Evolutionary conservation across 2,329 filamentous ascomycete species (phyloP).

Genomic region (Huntiella savannae): DNA sequence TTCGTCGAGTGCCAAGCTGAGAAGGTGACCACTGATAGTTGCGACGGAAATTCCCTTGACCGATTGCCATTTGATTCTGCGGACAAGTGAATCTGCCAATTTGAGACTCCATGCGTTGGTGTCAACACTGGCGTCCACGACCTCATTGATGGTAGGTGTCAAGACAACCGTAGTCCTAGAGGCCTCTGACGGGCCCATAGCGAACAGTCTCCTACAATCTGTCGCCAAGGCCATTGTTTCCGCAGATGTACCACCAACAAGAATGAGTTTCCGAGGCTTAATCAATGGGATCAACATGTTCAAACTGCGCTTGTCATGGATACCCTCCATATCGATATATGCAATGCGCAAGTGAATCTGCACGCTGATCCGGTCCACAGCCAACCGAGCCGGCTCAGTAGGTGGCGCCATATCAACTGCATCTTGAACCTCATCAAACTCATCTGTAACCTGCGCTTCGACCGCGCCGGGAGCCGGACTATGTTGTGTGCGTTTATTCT

Average conservation of each 20-base stretch:
- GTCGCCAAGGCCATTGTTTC: conserved; percentile 64
- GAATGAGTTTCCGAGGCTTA: conserved; percentile 78
- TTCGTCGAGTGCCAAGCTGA: conserved; percentile 19
- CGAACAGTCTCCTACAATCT: conserved; percentile 55
- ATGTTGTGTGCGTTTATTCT: conserved; percentile 42
- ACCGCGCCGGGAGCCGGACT: conserved; percentile 20
- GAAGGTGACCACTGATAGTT: conserved; percentile 61
- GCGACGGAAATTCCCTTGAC: conserved; percentile 80
- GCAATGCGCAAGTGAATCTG: conserved; percentile 57
- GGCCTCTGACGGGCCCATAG: conserved; percentile 24
- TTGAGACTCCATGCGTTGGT: conserved; percentile 96
- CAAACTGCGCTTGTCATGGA: conserved; percentile 84
- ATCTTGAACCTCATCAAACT: conserved; percentile 40
- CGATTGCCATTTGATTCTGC: conserved; percentile 83
- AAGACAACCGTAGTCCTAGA: conserved; percentile 50
- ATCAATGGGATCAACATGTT: conserved; percentile 92
- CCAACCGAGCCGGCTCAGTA: conserved; percentile 48
- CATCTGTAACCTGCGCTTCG: conserved; percentile 27
- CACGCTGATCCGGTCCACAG: conserved; percentile 43
- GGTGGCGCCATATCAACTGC: conserved; percentile 31
- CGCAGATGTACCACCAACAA: conserved; percentile 61
- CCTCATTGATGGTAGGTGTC: conserved; percentile 54
- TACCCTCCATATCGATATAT: conserved; percentile 76
- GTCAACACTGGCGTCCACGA: conserved; percentile 81
- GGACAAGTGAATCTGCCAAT: conserved; percentile 66